Evolutionary conservation across 306 rosid genomes (phyloP).

Genomic region (Begonia loranthoides): DNA sequence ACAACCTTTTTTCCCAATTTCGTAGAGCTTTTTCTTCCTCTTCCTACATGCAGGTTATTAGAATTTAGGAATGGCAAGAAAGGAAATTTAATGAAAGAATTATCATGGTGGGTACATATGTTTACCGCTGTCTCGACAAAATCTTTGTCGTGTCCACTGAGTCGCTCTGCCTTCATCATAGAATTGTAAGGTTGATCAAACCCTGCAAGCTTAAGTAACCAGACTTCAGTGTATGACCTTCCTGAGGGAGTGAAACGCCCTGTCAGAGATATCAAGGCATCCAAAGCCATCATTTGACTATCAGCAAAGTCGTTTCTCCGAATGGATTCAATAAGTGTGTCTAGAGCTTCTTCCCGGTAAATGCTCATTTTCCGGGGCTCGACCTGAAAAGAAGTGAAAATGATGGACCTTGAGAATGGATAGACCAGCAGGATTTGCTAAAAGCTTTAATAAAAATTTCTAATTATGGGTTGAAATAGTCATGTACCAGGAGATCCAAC

Average conservation of each 20-base stretch:
- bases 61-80: slow-evolving; percentile 11
- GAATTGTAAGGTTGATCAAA: slow-evolving; percentile 67
- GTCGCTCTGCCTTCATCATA: slow-evolving; percentile 46
- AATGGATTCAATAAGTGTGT: slow-evolving; percentile 62
- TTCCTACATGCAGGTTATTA: slow-evolving; percentile 29
- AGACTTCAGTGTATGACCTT: slow-evolving; percentile 56
- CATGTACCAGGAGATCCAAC: slow-evolving; percentile 83
- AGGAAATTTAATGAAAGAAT: slow-evolving; percentile 4
- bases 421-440: background rate
- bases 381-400: slow-evolving; percentile 32
- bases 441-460: background rate
- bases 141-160: slow-evolving; percentile 28
- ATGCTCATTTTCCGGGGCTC: slow-evolving; percentile 94
- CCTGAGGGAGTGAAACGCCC: slow-evolving; percentile 67
- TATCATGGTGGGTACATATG: slow-evolving; percentile 10
- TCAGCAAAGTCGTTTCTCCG: slow-evolving; percentile 51
- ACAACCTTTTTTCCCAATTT: slow-evolving; percentile 72
- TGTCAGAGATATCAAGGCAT: slow-evolving; percentile 54
- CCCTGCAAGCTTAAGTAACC: slow-evolving; percentile 82
- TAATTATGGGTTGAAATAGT: slow-evolving; percentile 3
- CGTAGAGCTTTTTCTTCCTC: slow-evolving; percentile 60
- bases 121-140: slow-evolving; percentile 53
- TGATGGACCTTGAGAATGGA: slow-evolving; percentile 7
- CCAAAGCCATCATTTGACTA: slow-evolving; percentile 53
- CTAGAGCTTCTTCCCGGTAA: slow-evolving; percentile 85